phyloP scores from a whole-genome alignment of 768 basidiomycete species.

The Crassisporium funariophilum region DNA sequence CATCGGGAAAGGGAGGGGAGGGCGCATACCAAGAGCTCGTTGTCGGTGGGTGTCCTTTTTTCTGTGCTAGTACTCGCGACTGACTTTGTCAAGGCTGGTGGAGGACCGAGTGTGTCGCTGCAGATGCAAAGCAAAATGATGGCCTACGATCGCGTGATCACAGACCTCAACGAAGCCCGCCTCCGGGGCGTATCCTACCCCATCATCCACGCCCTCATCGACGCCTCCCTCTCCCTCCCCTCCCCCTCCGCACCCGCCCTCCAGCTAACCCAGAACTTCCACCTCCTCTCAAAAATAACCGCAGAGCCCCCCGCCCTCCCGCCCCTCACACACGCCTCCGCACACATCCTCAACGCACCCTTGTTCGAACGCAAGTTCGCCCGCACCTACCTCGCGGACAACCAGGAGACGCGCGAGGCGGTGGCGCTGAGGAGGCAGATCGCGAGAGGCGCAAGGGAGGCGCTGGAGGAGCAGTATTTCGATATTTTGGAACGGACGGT shows the following conservation, averaged over 20 bases:
- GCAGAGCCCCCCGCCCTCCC: slow-evolving; percentile 74
- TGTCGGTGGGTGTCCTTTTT: slow-evolving; percentile 44
- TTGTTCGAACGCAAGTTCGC: slow-evolving; percentile 84
- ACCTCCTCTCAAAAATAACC: slow-evolving; percentile 76
- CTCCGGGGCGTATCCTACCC: slow-evolving; percentile 74
- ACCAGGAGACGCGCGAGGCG: slow-evolving; percentile 66
- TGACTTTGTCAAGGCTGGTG: slow-evolving; percentile 28
- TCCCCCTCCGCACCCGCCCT: slow-evolving; percentile 46
- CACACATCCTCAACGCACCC: slow-evolving; percentile 81
- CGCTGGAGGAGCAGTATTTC: slow-evolving; percentile 89
- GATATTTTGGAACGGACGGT: slow-evolving; percentile 82
- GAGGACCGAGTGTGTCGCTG: slow-evolving; percentile 58
- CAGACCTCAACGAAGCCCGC: slow-evolving; percentile 75
- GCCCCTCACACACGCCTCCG: slow-evolving; percentile 75
- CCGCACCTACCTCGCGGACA: slow-evolving; percentile 72
- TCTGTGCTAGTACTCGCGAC: not conserved
- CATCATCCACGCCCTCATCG: slow-evolving; percentile 69
- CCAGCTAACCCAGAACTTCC: slow-evolving; percentile 71
- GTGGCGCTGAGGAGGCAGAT: slow-evolving; percentile 69
- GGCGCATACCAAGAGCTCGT: slow-evolving; percentile 55
- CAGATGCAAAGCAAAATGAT: slow-evolving; percentile 96
- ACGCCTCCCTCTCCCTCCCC: slow-evolving; percentile 62
- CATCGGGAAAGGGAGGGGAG: slow-evolving; percentile 64
- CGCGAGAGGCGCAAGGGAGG: slow-evolving; percentile 74
- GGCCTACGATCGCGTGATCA: slow-evolving; percentile 85